Percentiles rank a stretch among this genome's conserved stretches.
Conservation (phyloP, 192 early-diverging fungal genomes). For the Rhizoclosmatium sp. region DNA sequence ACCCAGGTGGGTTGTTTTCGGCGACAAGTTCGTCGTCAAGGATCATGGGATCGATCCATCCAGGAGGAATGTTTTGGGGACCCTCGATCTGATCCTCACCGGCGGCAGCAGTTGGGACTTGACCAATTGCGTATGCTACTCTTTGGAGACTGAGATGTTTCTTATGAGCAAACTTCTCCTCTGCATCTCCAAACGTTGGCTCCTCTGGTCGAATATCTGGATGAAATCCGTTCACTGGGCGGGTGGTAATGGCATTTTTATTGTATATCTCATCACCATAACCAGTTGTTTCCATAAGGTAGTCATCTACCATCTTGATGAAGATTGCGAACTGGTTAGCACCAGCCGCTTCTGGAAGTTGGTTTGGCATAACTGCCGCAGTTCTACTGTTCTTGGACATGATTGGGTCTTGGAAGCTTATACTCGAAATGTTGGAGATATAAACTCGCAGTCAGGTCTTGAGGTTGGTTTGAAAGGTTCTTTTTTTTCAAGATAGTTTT, state of each 20-base stretch:
- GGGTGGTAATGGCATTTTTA: not conserved
- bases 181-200: not conserved
- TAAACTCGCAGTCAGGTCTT: too few relatives aligned
- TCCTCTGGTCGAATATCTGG: not conserved
- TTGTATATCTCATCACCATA: not conserved
- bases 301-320: not conserved
- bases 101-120: not conserved
- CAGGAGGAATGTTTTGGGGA: not conserved
- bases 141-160: not conserved
- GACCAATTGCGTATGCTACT: not conserved
- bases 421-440: not conserved
- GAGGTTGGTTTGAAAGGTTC: too few relatives aligned
- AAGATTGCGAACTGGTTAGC: not conserved
- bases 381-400: not conserved
- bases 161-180: not conserved
- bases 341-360: not conserved
- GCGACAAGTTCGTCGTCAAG: too few relatives aligned
- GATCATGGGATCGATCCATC: not conserved
- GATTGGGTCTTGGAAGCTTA: not conserved
- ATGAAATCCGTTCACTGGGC: not conserved
- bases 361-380: not conserved
- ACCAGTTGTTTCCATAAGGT: not conserved
- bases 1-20: too few relatives aligned
- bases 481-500: too few relatives aligned
- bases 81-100: not conserved